phyloP scores from a whole-genome alignment of 768 basidiomycete species.

The Mycena floridula region DNA sequence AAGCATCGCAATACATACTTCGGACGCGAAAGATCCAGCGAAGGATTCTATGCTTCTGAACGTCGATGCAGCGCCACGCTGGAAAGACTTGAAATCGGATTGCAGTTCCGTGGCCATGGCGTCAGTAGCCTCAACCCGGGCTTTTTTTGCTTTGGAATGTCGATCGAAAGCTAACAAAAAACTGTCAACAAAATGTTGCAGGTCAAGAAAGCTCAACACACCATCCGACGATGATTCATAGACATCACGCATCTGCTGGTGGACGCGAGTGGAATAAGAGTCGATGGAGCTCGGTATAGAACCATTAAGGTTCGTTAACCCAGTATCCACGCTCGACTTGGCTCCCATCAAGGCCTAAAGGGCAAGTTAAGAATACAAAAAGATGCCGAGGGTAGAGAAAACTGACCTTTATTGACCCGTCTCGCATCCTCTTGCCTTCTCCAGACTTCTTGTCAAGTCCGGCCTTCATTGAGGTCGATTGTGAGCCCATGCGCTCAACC shows the following conservation, averaged over 20 bases:
- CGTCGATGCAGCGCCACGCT: constrained; percentile 43
- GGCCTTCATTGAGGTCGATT: constrained; percentile 34
- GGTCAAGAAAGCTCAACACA: constrained; percentile 17
- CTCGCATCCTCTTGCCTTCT: constrained; percentile 49
- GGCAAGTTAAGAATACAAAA: background rate
- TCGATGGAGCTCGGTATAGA: constrained; percentile 40
- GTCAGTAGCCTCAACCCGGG: constrained; percentile 55
- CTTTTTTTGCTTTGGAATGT: constrained; percentile 57
- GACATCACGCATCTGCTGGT: constrained; percentile 39
- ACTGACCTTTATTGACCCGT: constrained; percentile 54
- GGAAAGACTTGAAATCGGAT: constrained; percentile 44
- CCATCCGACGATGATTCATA: constrained; percentile 38
- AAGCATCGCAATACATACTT: constrained; percentile 32
- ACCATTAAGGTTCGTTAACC: constrained; percentile 37
- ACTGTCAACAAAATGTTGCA: background rate
- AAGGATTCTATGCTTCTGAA: constrained; percentile 42
- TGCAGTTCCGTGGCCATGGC: constrained; percentile 43
- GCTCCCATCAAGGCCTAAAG: constrained; percentile 35
- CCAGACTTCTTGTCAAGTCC: constrained; percentile 38
- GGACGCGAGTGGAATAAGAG: constrained; percentile 46
- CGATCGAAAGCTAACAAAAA: constrained; percentile 50
- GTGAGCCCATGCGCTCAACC: constrained; percentile 32
- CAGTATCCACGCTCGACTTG: constrained; percentile 33
- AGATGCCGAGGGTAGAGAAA: background rate
- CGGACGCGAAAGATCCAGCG: constrained; percentile 36